Evolutionary conservation across 129 eudicot genomes (phyloP).

Genomic region (Helichrysum umbraculigerum): DNA sequence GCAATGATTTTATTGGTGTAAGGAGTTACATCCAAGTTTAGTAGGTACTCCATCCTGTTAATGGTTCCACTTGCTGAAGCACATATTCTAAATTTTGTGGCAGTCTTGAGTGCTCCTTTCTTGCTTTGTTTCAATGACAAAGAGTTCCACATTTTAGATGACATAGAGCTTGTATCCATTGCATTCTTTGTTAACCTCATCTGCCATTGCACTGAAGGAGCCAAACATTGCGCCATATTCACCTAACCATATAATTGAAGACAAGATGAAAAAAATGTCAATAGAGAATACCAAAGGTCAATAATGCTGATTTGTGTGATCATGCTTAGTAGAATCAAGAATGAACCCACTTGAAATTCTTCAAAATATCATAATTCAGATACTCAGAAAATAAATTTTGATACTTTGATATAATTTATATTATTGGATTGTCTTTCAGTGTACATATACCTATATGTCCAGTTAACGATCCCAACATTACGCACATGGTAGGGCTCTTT

Average conservation of each 20-base stretch:
- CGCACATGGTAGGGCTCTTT: background rate
- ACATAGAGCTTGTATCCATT: slow-evolving; percentile 50
- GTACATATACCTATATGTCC: background rate
- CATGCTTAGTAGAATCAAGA: background rate
- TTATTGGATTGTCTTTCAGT: background rate
- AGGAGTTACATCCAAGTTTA: slow-evolving; percentile 85
- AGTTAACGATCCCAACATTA: background rate
- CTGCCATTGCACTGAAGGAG: slow-evolving; percentile 96
- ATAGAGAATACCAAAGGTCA: slow-evolving; percentile 1
- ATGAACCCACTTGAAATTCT: background rate
- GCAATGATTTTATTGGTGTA: slow-evolving; percentile 88
- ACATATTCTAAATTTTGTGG: slow-evolving; percentile 57
- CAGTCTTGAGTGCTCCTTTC: slow-evolving; percentile 53
- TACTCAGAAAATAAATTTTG: background rate
- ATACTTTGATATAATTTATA: background rate
- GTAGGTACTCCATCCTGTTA: slow-evolving; percentile 83
- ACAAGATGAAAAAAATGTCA: slow-evolving; percentile 12
- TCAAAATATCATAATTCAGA: background rate
- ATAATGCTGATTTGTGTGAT: slow-evolving; percentile 6
- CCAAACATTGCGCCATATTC: slow-evolving; percentile 90
- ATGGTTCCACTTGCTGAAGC: slow-evolving; percentile 69
- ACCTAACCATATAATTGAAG: slow-evolving; percentile 28
- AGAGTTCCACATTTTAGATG: slow-evolving; percentile 68
- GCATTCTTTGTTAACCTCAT: slow-evolving; percentile 57
- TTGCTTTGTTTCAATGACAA: slow-evolving; percentile 69